Percentiles rank a stretch among this genome's conserved stretches.
Evolutionary conservation across 139 green algal species (phyloP).

Genomic region (Pleodorina starrii): DNA sequence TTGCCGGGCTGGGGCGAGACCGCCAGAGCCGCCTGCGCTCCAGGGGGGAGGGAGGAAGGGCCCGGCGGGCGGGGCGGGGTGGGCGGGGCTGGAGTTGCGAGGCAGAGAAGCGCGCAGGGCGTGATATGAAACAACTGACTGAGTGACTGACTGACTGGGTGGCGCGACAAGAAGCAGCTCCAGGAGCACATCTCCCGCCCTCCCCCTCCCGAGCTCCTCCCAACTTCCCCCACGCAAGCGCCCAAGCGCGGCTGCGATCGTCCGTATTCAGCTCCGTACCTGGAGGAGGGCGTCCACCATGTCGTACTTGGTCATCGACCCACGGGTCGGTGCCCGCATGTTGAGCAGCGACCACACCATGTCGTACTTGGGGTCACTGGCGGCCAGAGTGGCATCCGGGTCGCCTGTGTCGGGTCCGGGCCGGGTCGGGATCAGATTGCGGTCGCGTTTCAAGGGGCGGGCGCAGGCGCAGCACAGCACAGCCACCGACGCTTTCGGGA

Average conservation of each 20-base stretch:
- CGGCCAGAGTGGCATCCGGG: slow-evolving; percentile 24
- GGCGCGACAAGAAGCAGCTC: too few relatives aligned
- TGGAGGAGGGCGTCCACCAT: slow-evolving; percentile 37
- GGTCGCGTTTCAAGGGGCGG: too few relatives aligned
- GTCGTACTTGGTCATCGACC: slow-evolving; percentile 43
- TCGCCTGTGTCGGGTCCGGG: slow-evolving; percentile 3
- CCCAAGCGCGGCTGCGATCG: not conserved
- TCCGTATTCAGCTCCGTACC: not conserved
- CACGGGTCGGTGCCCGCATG: not conserved
- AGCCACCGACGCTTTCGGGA: too few relatives aligned
- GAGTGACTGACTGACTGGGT: too few relatives aligned
- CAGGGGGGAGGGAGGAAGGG: not conserved
- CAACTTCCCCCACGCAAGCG: too few relatives aligned
- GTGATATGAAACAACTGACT: too few relatives aligned
- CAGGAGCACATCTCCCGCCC: too few relatives aligned
- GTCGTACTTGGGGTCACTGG: slow-evolving; percentile 48
- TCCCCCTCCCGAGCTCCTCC: too few relatives aligned
- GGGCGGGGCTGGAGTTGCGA: too few relatives aligned
- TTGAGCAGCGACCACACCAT: slow-evolving; percentile 44
- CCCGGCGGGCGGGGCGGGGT: not conserved
- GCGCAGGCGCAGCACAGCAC: too few relatives aligned
- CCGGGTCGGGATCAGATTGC: too few relatives aligned
- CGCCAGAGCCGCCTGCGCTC: slow-evolving; percentile 9
- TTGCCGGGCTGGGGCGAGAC: slow-evolving; percentile 17
- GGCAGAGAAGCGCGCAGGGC: too few relatives aligned